Conservation (phyloP, 2,329 filamentous ascomycete species). For the Exophiala spinifera region DNA sequence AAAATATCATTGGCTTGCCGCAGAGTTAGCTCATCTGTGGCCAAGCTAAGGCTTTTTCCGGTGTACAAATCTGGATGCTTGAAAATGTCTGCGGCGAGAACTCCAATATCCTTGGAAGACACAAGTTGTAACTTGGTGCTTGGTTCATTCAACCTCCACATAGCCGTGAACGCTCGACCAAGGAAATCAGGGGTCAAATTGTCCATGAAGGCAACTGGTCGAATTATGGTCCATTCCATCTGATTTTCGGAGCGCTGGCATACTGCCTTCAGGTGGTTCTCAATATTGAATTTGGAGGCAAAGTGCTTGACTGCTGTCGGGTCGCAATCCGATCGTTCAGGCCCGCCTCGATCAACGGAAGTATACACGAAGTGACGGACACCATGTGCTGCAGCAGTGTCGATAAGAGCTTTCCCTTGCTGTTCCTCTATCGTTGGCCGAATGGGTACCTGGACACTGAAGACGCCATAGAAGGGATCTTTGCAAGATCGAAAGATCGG, state of each 20-base stretch:
- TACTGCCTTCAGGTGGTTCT: conserved; percentile 34
- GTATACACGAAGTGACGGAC: conserved; percentile 41
- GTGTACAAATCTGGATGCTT: conserved; percentile 40
- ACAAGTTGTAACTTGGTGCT: conserved; percentile 44
- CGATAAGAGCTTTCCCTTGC: conserved; percentile 39
- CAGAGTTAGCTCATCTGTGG: conserved; percentile 46
- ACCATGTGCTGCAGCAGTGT: conserved; percentile 33
- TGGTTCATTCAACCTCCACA: conserved; percentile 32
- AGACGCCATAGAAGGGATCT: conserved; percentile 27
- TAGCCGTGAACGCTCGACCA: conserved; percentile 24
- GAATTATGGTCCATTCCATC: conserved; percentile 30
- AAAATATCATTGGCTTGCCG: conserved; percentile 35
- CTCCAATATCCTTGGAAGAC: conserved; percentile 44
- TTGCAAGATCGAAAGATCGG: conserved; percentile 21
- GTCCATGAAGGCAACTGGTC: conserved; percentile 31
- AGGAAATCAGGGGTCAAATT: conserved; percentile 27
- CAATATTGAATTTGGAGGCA: conserved; percentile 31
- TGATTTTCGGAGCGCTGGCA: conserved; percentile 27
- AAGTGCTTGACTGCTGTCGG: conserved; percentile 32
- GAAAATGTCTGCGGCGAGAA: conserved; percentile 48
- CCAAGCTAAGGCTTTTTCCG: conserved; percentile 42
- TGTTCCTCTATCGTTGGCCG: conserved; percentile 30
- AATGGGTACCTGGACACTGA: conserved; percentile 25
- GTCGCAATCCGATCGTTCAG: conserved; percentile 30
- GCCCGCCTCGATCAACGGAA: conserved; percentile 37